phyloP scores from a whole-genome alignment of 345 rosid genomes.

The Sisymbrium irio region DNA sequence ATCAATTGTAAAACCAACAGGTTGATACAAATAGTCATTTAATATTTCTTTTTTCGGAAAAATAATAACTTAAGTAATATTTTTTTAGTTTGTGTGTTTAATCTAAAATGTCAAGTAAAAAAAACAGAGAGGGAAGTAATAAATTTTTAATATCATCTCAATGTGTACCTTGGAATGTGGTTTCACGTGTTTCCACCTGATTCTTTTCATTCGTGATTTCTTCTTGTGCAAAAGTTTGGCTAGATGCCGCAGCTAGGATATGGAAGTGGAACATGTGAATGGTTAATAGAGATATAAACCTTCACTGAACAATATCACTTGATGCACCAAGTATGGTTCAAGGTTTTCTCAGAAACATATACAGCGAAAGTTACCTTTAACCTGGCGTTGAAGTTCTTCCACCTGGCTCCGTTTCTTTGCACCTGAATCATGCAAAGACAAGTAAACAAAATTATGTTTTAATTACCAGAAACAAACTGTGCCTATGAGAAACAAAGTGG shows the following conservation, averaged over 20 bases:
- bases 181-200: neutral
- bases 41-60: too few species aligned
- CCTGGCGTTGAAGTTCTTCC: neutral
- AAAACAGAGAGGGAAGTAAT: too few species aligned
- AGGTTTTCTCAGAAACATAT: neutral
- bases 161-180: neutral
- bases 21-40: too few species aligned
- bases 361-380: neutral
- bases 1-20: too few species aligned
- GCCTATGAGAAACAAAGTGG: neutral
- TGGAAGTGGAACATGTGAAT: neutral
- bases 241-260: slow-evolving; percentile 5
- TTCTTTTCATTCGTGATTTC: neutral
- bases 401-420: neutral
- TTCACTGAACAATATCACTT: neutral
- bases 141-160: neutral
- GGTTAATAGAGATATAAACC: neutral
- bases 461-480: neutral
- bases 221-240: neutral
- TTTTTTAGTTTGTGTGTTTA: neutral
- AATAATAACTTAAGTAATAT: too few species aligned
- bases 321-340: neutral
- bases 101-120: too few species aligned
- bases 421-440: neutral
- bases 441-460: neutral